phyloP scores from a whole-genome alignment of 2,329 filamentous ascomycete species.

The Hymenoscyphus salicellus region DNA sequence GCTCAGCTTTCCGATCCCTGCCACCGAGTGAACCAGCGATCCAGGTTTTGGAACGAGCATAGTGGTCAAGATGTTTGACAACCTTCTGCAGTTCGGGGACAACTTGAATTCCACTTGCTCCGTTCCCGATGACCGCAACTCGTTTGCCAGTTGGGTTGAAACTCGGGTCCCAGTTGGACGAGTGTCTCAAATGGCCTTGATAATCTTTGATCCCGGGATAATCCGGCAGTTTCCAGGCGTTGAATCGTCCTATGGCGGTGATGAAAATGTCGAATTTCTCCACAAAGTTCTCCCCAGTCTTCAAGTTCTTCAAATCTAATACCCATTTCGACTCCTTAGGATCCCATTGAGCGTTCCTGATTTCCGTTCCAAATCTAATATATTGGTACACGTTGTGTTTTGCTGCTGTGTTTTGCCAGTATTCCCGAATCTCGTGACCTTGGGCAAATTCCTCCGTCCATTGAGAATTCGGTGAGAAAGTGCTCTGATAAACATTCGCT shows the following conservation, averaged over 20 bases:
- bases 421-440: slow-evolving; percentile 65
- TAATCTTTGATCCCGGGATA: slow-evolving; percentile 53
- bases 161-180: slow-evolving; percentile 57
- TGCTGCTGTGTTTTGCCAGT: slow-evolving; percentile 60
- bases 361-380: slow-evolving; percentile 52
- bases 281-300: slow-evolving; percentile 37
- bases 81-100: slow-evolving; percentile 43
- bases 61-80: slow-evolving; percentile 23
- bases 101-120: slow-evolving; percentile 52
- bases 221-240: slow-evolving; percentile 61
- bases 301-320: slow-evolving; percentile 38
- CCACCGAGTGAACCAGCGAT: slow-evolving; percentile 61
- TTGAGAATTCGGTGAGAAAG: slow-evolving; percentile 63
- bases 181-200: slow-evolving; percentile 54
- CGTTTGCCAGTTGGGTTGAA: slow-evolving; percentile 47
- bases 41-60: slow-evolving; percentile 59
- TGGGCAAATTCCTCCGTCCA: slow-evolving; percentile 69
- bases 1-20: slow-evolving; percentile 43
- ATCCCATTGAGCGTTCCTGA: slow-evolving; percentile 57
- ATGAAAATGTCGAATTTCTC: slow-evolving; percentile 59
- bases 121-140: slow-evolving; percentile 50
- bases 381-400: slow-evolving; percentile 64
- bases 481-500: slow-evolving; percentile 61
- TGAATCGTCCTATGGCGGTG: slow-evolving; percentile 64
- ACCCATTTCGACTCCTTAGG: slow-evolving; percentile 51